These are phyloP conservation scores for Heliamphora pulchella DNA, from an alignment of 179 eudicot genomes.

Conservation along the genomic window DNA sequence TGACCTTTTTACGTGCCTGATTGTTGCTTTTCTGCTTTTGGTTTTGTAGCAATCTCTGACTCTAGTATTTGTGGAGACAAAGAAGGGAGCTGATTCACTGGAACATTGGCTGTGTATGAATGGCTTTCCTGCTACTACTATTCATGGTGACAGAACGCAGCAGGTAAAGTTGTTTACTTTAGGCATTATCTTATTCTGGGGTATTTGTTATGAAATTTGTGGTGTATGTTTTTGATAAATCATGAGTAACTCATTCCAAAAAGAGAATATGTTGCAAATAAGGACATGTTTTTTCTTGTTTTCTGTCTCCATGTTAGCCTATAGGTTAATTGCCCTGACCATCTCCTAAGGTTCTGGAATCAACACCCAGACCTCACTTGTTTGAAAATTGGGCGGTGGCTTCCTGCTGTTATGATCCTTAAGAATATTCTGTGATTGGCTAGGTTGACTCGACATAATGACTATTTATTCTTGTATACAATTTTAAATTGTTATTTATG, in stretches of 20 bases:
- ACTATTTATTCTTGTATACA: too few species aligned
- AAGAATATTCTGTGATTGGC: too few species aligned
- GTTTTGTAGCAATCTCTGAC: constrained; percentile 77
- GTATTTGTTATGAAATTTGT: background rate
- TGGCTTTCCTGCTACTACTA: constrained; percentile 92
- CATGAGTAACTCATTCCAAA: background rate
- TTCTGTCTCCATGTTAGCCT: too few species aligned
- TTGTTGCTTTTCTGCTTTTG: constrained; percentile 11
- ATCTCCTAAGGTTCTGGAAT: too few species aligned
- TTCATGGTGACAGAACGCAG: constrained; percentile 92
- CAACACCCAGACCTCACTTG: too few species aligned
- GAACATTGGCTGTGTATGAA: constrained; percentile 76
- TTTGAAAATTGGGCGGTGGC: too few species aligned
- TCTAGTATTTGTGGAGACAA: constrained; percentile 93
- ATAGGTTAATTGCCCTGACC: too few species aligned
- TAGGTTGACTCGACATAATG: too few species aligned
- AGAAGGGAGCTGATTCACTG: constrained; percentile 90
- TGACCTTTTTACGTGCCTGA: background rate
- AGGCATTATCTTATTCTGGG: constrained; percentile 3
- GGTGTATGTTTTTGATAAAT: background rate
- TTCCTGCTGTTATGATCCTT: too few species aligned
- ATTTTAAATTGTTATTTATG: background rate
- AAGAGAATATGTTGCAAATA: too few species aligned
- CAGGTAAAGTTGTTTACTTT: constrained; percentile 45
- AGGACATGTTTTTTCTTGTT: background rate